Evolutionary conservation across 768 basidiomycete species (phyloP).

Genomic region (Megacollybia marginata): DNA sequence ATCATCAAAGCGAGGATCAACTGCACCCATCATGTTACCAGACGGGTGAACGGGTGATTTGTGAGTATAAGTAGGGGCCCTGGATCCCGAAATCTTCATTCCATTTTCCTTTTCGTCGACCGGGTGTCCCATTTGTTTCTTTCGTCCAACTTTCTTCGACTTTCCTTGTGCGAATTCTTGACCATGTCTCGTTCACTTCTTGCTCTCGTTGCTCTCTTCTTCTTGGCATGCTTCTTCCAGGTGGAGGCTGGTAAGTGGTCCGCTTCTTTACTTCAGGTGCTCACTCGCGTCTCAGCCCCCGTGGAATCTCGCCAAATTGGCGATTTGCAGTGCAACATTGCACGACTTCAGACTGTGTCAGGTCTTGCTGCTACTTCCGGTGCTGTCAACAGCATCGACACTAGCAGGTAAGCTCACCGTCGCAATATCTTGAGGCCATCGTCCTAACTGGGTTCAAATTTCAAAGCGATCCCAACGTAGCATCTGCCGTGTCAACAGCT

Average conservation of each 20-base stretch:
- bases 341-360: conserved; percentile 21
- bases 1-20: too few species aligned
- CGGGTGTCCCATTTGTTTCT: conserved; percentile 9
- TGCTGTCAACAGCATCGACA: conserved; percentile 12
- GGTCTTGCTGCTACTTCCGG: conserved; percentile 12
- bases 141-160: neutral
- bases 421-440: neutral
- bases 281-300: conserved; percentile 2
- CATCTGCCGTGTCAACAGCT: conserved; percentile 6
- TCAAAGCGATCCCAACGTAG: conserved; percentile 9
- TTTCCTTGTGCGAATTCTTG: conserved; percentile 1
- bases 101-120: conserved; percentile 5
- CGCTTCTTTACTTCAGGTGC: neutral
- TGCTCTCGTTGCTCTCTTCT: conserved; percentile 4
- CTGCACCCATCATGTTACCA: too few species aligned
- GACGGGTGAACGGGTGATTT: too few species aligned
- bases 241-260: neutral
- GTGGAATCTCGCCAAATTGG: conserved; percentile 21
- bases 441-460: neutral
- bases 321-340: conserved; percentile 23
- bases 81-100: neutral
- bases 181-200: conserved; percentile 5
- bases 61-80: too few species aligned
- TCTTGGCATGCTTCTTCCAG: neutral
- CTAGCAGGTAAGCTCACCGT: conserved; percentile 5